Percentiles rank a stretch among this genome's conserved stretches.
Evolutionary conservation across 169 alveolate species (phyloP).

Genomic region (Plasmodium adleri): DNA sequence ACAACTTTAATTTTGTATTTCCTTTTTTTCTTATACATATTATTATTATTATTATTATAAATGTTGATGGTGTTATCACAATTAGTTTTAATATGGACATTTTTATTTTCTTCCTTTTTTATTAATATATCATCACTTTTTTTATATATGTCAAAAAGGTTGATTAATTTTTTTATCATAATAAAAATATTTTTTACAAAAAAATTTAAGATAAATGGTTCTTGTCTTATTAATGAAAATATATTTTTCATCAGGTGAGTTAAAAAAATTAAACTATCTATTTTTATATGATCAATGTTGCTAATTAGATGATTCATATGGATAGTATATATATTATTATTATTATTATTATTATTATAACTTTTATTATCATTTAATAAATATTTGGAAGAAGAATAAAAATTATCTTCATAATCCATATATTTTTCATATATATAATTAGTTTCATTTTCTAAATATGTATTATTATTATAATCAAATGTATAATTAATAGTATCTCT

Average conservation of each 20-base stretch:
- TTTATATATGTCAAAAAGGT: neutral
- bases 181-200: constrained; percentile 33
- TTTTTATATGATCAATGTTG: constrained; percentile 24
- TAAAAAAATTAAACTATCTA: constrained; percentile 47
- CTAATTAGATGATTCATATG: constrained; percentile 6
- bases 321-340: constrained; percentile 5
- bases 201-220: constrained; percentile 55
- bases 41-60: neutral
- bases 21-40: neutral
- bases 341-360: neutral
- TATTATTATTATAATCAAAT: no score
- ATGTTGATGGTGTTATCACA: neutral
- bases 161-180: constrained; percentile 26
- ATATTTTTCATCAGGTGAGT: constrained; percentile 55
- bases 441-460: no score
- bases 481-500: no score
- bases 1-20: constrained; percentile 21
- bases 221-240: constrained; percentile 43
- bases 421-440: no score
- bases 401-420: neutral
- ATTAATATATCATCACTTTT: neutral
- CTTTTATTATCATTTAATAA: neutral
- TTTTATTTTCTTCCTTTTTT: neutral
- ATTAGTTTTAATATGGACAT: no score
- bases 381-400: neutral